Evolutionary conservation across 2,329 filamentous ascomycete species (phyloP).

Genomic region (Ophiocordyceps sinensis): DNA sequence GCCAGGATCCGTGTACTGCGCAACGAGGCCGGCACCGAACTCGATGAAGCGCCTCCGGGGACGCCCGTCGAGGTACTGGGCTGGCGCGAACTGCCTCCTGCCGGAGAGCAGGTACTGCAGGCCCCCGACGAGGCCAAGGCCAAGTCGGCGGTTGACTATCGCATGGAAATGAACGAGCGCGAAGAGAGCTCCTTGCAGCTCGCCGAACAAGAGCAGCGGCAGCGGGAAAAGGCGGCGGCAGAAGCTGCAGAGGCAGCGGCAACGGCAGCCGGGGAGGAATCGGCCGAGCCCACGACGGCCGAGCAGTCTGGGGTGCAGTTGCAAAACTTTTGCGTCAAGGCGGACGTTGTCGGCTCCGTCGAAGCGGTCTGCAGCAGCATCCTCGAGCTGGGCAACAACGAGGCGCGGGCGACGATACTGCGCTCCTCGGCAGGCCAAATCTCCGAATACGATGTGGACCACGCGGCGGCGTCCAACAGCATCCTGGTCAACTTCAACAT

Average conservation of each 20-base stretch:
- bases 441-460: conserved; percentile 76
- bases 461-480: conserved; percentile 63
- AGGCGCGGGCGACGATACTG: conserved; percentile 65
- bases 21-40: conserved; percentile 66
- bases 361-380: conserved; percentile 77
- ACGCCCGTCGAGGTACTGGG: conserved; percentile 86
- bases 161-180: conserved; percentile 56
- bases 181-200: conserved; percentile 67
- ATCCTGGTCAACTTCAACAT: conserved; percentile 81
- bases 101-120: conserved; percentile 79
- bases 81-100: conserved; percentile 72
- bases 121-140: conserved; percentile 66
- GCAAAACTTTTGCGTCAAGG: conserved; percentile 78
- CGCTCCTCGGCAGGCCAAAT: conserved; percentile 65
- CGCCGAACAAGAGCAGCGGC: conserved; percentile 53
- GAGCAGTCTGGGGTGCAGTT: conserved; percentile 30
- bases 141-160: conserved; percentile 62
- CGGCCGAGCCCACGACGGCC: conserved; percentile 11
- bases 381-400: conserved; percentile 65
- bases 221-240: conserved; percentile 36
- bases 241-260: conserved; percentile 21
- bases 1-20: conserved; percentile 69
- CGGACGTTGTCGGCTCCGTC: conserved; percentile 83
- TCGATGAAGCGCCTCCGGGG: conserved; percentile 67
- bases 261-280: conserved; percentile 20